Evolutionary conservation across 345 rosid species (phyloP), one percentile per base, ranked within the genome.

Genomic region (Hevea brasiliensis): DNA sequence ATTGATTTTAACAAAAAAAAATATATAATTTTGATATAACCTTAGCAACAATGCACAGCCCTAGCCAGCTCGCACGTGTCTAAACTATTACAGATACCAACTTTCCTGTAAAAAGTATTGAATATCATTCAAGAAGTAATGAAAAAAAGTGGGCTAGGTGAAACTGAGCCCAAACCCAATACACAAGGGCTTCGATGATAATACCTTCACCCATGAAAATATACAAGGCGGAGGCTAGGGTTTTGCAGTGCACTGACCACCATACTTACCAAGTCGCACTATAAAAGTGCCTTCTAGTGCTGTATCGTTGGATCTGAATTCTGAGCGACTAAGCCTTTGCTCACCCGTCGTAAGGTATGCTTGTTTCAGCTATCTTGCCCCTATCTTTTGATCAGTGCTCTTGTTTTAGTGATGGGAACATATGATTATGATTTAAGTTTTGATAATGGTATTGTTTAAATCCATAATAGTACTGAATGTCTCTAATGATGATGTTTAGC

Each of bases 401-500:
- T 61, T 7, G 20, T 5, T 37, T 11, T 44, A 44, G 3, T 44
- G 47, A 2, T 3, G 13, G 9, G 5, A 50, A 50, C n/a, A 15
- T 50, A 18, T 2, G 1, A 63, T 14, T 63, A 35, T 17, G 27
- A 11, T 12, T 10, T 63, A 40, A 26, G n/a, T n/a, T 44, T 13
- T 50, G 4, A 12, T 8, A 12, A 6, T 44, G 13, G 1, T 11
- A 17, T 44, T 65, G 8, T 20, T 7, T 41, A 21, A 4, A 7
- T 42, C 17, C 15, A 18, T 71, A 6, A 27, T 21, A 13, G 42
- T 32, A 32, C 3, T 32, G 4, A 4, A 60, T 58, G 85, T 81
- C 84, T 81, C 88, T 83, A 47, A 77, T 81, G 88, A 85, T 81
- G 83, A 74, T 79, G 15, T 14, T 57, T 29, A 40, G 26, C 18